phyloP scores from a whole-genome alignment of 768 basidiomycete genomes.

The Arthromyces matolae region DNA sequence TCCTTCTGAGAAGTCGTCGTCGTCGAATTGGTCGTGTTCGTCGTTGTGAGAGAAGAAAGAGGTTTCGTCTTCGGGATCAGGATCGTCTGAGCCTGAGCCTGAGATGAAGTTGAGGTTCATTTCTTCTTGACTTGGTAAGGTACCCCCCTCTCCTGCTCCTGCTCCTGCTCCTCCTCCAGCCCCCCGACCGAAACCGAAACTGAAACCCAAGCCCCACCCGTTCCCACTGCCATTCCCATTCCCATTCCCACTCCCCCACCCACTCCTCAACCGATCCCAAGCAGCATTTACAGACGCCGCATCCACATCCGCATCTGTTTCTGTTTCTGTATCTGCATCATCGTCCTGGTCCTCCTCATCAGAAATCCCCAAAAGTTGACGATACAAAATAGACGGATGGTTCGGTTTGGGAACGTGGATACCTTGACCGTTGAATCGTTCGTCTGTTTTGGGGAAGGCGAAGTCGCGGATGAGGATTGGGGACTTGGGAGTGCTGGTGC shows the following conservation, averaged over 20 bases:
- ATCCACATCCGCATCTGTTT: slow-evolving; percentile 15
- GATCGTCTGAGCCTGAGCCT: too few relatives aligned
- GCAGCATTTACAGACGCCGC: slow-evolving; percentile 27
- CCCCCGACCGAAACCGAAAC: too few relatives aligned
- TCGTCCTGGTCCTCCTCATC: slow-evolving; percentile 17
- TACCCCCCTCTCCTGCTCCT: too few relatives aligned
- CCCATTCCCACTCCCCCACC: slow-evolving; percentile 26
- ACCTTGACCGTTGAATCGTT: slow-evolving; percentile 38
- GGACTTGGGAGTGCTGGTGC: background rate
- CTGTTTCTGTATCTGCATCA: slow-evolving; percentile 6
- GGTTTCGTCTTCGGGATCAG: too few relatives aligned
- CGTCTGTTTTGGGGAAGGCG: slow-evolving; percentile 31
- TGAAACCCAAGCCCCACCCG: slow-evolving; percentile 7
- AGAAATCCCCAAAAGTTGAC: slow-evolving; percentile 20
- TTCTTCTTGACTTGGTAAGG: slow-evolving; percentile 44
- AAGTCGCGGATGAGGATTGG: slow-evolving; percentile 44
- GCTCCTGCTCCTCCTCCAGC: too few relatives aligned
- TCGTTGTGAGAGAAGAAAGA: too few relatives aligned
- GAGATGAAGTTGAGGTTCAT: slow-evolving; percentile 47
- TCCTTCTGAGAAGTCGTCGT: slow-evolving; percentile 22
- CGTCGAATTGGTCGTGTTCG: too few relatives aligned
- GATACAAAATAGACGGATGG: slow-evolving; percentile 30
- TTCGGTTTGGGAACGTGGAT: slow-evolving; percentile 38
- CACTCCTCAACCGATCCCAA: slow-evolving; percentile 25
- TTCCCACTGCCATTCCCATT: slow-evolving; percentile 22